These are phyloP conservation scores for Flaveria bidentis DNA, from an alignment of 129 eudicot species.

Conservation along the genomic window DNA sequence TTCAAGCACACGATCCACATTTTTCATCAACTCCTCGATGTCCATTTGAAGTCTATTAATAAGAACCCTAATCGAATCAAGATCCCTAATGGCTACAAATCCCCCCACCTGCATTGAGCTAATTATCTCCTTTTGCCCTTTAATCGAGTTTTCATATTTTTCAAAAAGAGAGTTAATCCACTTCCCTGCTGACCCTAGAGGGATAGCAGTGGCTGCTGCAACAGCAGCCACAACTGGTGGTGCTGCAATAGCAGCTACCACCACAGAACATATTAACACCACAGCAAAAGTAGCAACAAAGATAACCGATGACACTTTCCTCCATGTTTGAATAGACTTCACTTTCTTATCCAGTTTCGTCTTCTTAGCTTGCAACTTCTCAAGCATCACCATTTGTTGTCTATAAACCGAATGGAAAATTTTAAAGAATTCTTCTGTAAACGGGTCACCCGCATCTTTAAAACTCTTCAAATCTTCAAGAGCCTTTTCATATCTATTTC, in stretches of 20 bases:
- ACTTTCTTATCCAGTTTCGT: conserved; percentile 63
- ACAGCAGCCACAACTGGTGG: conserved; percentile 86
- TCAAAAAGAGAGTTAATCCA: conserved; percentile 75
- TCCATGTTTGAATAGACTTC: conserved; percentile 56
- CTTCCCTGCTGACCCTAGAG: conserved; percentile 82
- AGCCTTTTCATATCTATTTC: conserved; percentile 45
- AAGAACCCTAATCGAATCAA: conserved; percentile 65
- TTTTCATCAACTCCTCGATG: conserved; percentile 50
- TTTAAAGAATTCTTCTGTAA: conserved; percentile 67
- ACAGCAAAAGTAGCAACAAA: conserved; percentile 82
- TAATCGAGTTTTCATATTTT: conserved; percentile 63
- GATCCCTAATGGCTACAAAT: conserved; percentile 63
- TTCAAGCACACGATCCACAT: conserved; percentile 46
- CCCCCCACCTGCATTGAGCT: conserved; percentile 73
- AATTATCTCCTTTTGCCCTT: conserved; percentile 69
- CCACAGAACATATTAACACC: conserved; percentile 77
- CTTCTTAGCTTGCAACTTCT: conserved; percentile 61
- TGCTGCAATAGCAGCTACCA: conserved; percentile 84
- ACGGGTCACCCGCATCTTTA: conserved; percentile 71
- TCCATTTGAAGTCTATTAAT: conserved; percentile 67
- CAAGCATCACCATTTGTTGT: conserved; percentile 74
- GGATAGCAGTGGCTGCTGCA: conserved; percentile 69
- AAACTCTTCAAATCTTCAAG: conserved; percentile 71
- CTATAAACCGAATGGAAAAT: conserved; percentile 67
- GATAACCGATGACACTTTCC: conserved; percentile 62